Evolutionary conservation across 176 grass and related monocot genomes (phyloP), one percentile per base, ranked within the genome.

Genomic region (Miscanthus lutarioriparius): DNA sequence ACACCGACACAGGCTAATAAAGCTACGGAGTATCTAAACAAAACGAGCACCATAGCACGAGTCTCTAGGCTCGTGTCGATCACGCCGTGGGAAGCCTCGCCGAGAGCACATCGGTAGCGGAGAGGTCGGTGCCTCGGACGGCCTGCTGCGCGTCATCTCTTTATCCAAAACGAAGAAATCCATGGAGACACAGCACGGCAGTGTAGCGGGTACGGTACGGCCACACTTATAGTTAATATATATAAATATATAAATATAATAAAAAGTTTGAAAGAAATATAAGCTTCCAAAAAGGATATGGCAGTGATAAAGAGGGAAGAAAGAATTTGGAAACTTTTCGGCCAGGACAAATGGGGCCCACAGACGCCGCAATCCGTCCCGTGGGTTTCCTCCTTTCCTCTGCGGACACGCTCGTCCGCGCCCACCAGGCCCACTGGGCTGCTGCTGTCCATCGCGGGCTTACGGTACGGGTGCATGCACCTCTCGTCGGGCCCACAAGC

Each of bases 111-210:
- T 80, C 20, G 76, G 15, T 37, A 2, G 40, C 14, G 67, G 84
- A 73, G 76, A 72, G 23, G 67, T 64, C 76, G 84, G 84, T 73
- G 84, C 84, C 80, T 82, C 48, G 80, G 67, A 71, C 48, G 48
- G 35, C 47, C 7, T 16, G 35, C 64, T 6, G 64, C 30, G 7
- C 1, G 12, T n/a, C 67, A 40, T 32, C 37, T 15, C 16, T 28
- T 40, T 32, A 58, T 76, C 43, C 20, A 7, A 8, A 40, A 49
- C 26, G 10, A 49, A 22, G 10, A 8, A 8, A 32, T 16, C 36
- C 44, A 64, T 8, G 0, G 26, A 27, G 23, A 30, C 63, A 16
- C 1, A 19, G 51, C 53, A 7, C 25, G 23, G 26, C 39, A 26
- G 43, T 80, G 30, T 19, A 51, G 44, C 12, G 22, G 16, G 56